phyloP scores from a whole-genome alignment of 805 yeast species.

The Phaffomyces opuntiae region DNA sequence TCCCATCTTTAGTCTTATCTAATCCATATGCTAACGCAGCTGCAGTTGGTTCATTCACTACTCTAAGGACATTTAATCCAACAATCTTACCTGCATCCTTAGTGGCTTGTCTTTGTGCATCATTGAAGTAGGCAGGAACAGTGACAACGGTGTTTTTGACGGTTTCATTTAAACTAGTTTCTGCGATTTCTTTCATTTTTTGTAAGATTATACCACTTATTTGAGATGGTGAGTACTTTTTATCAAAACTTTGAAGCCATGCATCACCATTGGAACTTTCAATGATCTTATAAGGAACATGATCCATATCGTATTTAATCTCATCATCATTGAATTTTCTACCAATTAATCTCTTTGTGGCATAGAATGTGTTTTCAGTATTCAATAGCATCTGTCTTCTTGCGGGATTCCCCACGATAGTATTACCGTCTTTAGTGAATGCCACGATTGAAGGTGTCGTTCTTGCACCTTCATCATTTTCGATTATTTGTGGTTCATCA shows the following conservation, averaged over 20 bases:
- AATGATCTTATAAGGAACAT: constrained; percentile 58
- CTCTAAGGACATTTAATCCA: constrained; percentile 66
- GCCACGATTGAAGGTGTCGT: constrained; percentile 81
- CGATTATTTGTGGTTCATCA: constrained; percentile 55
- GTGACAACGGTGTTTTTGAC: constrained; percentile 70
- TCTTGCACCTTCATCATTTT: constrained; percentile 71
- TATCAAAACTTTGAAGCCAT: constrained; percentile 40
- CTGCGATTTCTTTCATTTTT: constrained; percentile 58
- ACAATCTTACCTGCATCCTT: constrained; percentile 67
- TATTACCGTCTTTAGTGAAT: constrained; percentile 37
- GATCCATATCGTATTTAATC: constrained; percentile 57
- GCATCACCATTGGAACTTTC: constrained; percentile 61
- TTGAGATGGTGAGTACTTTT: constrained; percentile 59
- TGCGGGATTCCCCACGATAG: constrained; percentile 62
- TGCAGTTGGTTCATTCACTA: constrained; percentile 78
- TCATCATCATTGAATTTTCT: constrained; percentile 61
- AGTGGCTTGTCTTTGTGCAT: constrained; percentile 75
- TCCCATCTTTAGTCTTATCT: constrained; percentile 39
- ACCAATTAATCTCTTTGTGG: constrained; percentile 78
- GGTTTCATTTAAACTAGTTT: constrained; percentile 37
- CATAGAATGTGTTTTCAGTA: constrained; percentile 72
- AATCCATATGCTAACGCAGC: constrained; percentile 80
- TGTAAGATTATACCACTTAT: constrained; percentile 60
- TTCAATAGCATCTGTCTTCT: constrained; percentile 72
- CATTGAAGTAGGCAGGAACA: constrained; percentile 80